phyloP scores from a whole-genome alignment of 2,329 filamentous ascomycete species.

The Pestalotiopsis sp. region DNA sequence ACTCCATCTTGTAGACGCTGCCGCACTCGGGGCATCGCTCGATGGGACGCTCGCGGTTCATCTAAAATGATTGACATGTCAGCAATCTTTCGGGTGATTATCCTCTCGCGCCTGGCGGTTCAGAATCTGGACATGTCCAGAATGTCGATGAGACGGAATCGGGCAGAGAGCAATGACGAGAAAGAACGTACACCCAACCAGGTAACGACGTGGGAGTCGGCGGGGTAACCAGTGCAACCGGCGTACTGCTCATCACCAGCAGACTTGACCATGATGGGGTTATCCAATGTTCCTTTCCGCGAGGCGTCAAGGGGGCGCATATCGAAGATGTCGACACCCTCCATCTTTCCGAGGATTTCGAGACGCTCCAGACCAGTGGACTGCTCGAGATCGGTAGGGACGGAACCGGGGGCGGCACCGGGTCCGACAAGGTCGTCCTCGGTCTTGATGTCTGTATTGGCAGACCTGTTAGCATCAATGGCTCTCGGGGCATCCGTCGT shows the following conservation, averaged over 20 bases:
- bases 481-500: neutral
- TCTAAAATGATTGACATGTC: slow-evolving; percentile 46
- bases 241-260: slow-evolving; percentile 95
- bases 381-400: slow-evolving; percentile 95
- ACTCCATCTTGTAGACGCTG: slow-evolving; percentile 97
- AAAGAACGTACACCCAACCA: slow-evolving; percentile 79
- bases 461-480: slow-evolving; percentile 17
- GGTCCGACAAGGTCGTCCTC: slow-evolving; percentile 84
- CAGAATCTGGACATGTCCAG: neutral
- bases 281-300: slow-evolving; percentile 85
- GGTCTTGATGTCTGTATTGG: slow-evolving; percentile 73
- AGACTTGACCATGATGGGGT: slow-evolving; percentile 89
- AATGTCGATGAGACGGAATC: neutral
- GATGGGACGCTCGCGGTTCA: slow-evolving; percentile 85
- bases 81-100: neutral
- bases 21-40: slow-evolving; percentile 98
- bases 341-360: slow-evolving; percentile 99
- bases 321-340: slow-evolving; percentile 97
- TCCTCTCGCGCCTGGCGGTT: neutral
- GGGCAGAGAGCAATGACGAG: slow-evolving; percentile 12
- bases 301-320: slow-evolving; percentile 95
- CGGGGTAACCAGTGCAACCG: slow-evolving; percentile 93
- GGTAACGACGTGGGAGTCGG: slow-evolving; percentile 85
- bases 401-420: slow-evolving; percentile 78
- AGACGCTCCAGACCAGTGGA: slow-evolving; percentile 97